Evolutionary conservation across 148 eudicot species (phyloP).

Genomic region (Amaranthus palmeri): DNA sequence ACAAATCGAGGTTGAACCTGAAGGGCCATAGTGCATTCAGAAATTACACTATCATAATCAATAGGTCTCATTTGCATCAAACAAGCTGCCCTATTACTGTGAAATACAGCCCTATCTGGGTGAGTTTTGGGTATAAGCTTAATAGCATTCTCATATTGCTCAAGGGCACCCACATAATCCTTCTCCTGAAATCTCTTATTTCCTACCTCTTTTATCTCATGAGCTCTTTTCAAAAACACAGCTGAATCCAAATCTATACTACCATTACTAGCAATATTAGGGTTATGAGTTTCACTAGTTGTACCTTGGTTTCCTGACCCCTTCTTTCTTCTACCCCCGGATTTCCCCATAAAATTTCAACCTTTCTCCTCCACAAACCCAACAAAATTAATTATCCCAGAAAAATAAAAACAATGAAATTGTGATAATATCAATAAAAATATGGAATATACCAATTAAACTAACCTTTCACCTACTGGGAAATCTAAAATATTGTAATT

Average conservation of each 20-base stretch:
- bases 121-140: slow-evolving; percentile 70
- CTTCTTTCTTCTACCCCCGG: slow-evolving; percentile 88
- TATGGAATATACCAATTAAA: slow-evolving; percentile 12
- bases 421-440: slow-evolving; percentile 13
- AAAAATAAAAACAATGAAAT: background rate
- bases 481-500: background rate
- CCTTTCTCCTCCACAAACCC: slow-evolving; percentile 5
- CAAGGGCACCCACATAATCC: slow-evolving; percentile 72
- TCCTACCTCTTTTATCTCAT: slow-evolving; percentile 87
- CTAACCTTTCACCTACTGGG: slow-evolving; percentile 2
- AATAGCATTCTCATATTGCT: slow-evolving; percentile 79
- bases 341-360: slow-evolving; percentile 68
- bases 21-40: slow-evolving; percentile 80
- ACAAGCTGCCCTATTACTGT: slow-evolving; percentile 91
- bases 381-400: background rate
- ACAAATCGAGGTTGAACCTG: slow-evolving; percentile 70
- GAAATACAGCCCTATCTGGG: slow-evolving; percentile 84
- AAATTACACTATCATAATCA: slow-evolving; percentile 62
- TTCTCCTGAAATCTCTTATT: slow-evolving; percentile 65
- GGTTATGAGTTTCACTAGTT: slow-evolving; percentile 22
- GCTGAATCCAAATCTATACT: slow-evolving; percentile 54
- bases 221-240: slow-evolving; percentile 70
- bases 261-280: slow-evolving; percentile 41
- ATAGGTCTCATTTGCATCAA: slow-evolving; percentile 95
- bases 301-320: slow-evolving; percentile 40